phyloP scores from a whole-genome alignment of 306 rosid genomes.

The Potentilla sterilis region DNA sequence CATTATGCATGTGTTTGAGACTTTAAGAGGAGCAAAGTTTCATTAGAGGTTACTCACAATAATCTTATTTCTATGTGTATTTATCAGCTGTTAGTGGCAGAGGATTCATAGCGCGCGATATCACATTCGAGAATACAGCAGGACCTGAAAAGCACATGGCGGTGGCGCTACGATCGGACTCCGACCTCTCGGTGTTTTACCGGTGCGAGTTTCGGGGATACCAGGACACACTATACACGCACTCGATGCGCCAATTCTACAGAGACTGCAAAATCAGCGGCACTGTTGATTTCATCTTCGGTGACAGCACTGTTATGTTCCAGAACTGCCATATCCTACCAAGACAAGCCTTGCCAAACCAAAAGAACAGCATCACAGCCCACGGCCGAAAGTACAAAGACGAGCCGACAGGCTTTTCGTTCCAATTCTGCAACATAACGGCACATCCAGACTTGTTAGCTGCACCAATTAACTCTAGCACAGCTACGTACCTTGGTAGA shows the following conservation, averaged over 20 bases:
- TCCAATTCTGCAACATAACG: constrained; percentile 73
- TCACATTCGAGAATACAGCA: constrained; percentile 75
- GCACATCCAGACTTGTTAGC: constrained; percentile 55
- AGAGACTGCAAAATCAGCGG: constrained; percentile 74
- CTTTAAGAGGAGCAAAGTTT: too few species aligned
- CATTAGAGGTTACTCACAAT: background rate
- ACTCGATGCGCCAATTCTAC: constrained; percentile 90
- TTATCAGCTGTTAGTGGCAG: constrained; percentile 73
- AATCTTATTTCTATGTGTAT: background rate
- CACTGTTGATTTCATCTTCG: constrained; percentile 82
- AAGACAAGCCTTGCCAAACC: constrained; percentile 53
- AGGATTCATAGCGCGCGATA: constrained; percentile 78
- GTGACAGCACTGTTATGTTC: constrained; percentile 68
- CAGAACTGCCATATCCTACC: constrained; percentile 61
- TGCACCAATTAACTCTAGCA: constrained; percentile 27
- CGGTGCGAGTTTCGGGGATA: constrained; percentile 56
- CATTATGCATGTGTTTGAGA: background rate
- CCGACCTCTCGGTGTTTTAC: constrained; percentile 72
- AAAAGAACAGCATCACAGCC: constrained; percentile 86
- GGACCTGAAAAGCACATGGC: constrained; percentile 86
- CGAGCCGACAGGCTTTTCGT: constrained; percentile 72
- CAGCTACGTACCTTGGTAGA: constrained; percentile 60
- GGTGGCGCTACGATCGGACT: constrained; percentile 84
- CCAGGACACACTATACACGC: constrained; percentile 85
- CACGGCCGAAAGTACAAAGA: constrained; percentile 75